phyloP scores from a whole-genome alignment of 805 yeast species.

The Wickerhamomyces queroliae region DNA sequence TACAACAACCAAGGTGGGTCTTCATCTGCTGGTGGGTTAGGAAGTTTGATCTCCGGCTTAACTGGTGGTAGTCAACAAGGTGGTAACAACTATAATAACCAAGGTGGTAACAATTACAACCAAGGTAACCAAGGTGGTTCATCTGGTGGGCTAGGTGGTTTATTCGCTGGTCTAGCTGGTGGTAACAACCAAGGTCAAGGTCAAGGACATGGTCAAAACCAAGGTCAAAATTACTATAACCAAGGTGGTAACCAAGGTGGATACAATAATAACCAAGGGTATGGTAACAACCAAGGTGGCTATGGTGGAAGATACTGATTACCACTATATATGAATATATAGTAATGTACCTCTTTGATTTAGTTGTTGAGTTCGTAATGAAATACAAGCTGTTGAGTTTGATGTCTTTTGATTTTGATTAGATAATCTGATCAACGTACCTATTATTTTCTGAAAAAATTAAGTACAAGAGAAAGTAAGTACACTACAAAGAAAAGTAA shows the following conservation, averaged over 20 bases:
- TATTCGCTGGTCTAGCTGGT: conserved; percentile 7
- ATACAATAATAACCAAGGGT: neutral
- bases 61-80: neutral
- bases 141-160: neutral
- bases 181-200: conserved; percentile 10
- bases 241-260: conserved; percentile 2
- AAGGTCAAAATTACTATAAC: neutral
- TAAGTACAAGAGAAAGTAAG: too few relatives aligned
- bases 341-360: too few relatives aligned
- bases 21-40: conserved; percentile 3
- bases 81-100: neutral
- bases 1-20: too few relatives aligned
- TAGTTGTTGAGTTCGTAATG: too few relatives aligned
- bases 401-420: too few relatives aligned
- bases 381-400: too few relatives aligned
- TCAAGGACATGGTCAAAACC: conserved; percentile 2
- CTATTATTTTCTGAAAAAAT: neutral
- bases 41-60: conserved; percentile 1
- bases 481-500: too few relatives aligned
- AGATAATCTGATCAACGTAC: neutral
- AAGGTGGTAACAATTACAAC: conserved; percentile 1
- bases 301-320: conserved; percentile 1
- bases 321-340: too few relatives aligned
- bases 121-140: conserved; percentile 1
- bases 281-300: conserved; percentile 3